Percentiles rank a stretch among this genome's conserved stretches.
phyloP scores from a whole-genome alignment of 2,329 filamentous ascomycete species.

The Alternaria tenuissima region DNA sequence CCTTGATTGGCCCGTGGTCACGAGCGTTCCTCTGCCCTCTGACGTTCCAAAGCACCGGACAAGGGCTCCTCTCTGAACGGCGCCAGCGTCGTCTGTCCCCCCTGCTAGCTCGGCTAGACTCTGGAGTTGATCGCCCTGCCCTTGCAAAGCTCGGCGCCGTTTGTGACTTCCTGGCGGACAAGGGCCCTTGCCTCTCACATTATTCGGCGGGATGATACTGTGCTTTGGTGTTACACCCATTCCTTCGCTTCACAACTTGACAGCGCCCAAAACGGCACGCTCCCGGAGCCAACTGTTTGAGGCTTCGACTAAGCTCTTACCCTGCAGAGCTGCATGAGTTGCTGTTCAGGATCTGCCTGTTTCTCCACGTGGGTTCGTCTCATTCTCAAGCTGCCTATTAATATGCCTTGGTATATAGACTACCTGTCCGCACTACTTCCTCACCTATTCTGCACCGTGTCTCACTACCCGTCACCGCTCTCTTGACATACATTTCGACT shows the following conservation, averaged over 20 bases:
- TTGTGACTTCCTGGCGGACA: conserved; percentile 37
- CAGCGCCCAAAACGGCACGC: conserved; percentile 51
- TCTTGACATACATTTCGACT: conserved; percentile 13
- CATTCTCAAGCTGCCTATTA: conserved; percentile 39
- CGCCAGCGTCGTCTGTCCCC: conserved; percentile 40
- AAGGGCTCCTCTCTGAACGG: conserved; percentile 36
- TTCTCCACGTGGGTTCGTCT: conserved; percentile 48
- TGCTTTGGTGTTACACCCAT: conserved; percentile 45
- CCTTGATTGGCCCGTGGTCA: conserved; percentile 31
- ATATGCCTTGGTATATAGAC: conserved; percentile 43
- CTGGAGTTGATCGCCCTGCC: conserved; percentile 29
- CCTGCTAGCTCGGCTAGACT: conserved; percentile 41
- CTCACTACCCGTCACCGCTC: conserved; percentile 16
- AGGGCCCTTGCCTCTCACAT: conserved; percentile 37
- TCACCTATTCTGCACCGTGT: conserved; percentile 21
- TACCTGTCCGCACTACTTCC: conserved; percentile 32
- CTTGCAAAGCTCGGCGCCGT: conserved; percentile 39
- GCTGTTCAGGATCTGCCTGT: conserved; percentile 44
- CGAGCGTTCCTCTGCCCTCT: conserved; percentile 27
- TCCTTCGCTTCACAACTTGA: conserved; percentile 50
- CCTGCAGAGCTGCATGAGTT: conserved; percentile 47
- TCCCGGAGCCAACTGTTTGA: conserved; percentile 52
- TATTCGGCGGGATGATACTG: conserved; percentile 41
- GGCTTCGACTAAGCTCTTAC: conserved; percentile 47
- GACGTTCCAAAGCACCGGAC: conserved; percentile 38